Conservation (phyloP, 2,329 filamentous ascomycete species). For the Cladosporium sp. region DNA sequence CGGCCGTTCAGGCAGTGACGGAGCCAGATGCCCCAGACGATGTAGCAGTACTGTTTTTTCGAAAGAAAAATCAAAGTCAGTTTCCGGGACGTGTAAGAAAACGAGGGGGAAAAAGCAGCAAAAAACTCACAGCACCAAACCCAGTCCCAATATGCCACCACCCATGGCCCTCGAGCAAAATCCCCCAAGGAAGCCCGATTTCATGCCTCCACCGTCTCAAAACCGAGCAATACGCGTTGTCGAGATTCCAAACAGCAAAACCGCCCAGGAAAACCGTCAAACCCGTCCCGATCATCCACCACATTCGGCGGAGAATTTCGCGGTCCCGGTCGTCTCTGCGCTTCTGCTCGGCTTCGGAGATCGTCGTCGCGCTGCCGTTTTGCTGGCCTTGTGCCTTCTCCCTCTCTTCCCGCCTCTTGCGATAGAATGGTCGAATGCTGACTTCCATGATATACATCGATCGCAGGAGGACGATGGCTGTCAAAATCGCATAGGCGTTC, state of each 20-base stretch:
- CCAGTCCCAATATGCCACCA: slow-evolving; percentile 82
- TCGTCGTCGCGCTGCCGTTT: not conserved
- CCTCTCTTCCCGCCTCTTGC: slow-evolving; percentile 38
- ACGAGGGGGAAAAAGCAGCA: not conserved
- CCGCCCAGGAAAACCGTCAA: slow-evolving; percentile 68
- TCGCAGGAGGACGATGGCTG: slow-evolving; percentile 63
- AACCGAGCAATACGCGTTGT: slow-evolving; percentile 68
- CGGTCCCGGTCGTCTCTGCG: slow-evolving; percentile 42
- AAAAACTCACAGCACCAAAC: slow-evolving; percentile 54
- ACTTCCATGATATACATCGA: slow-evolving; percentile 45
- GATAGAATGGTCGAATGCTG: slow-evolving; percentile 54
- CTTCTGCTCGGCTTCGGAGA: slow-evolving; percentile 13
- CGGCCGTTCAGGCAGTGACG: slow-evolving; percentile 68
- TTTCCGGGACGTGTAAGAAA: not conserved
- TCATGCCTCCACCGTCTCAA: slow-evolving; percentile 61
- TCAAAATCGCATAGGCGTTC: slow-evolving; percentile 69
- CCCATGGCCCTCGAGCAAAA: slow-evolving; percentile 67
- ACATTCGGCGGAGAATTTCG: slow-evolving; percentile 63
- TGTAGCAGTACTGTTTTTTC: slow-evolving; percentile 62
- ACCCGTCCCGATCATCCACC: slow-evolving; percentile 66
- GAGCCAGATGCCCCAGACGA: slow-evolving; percentile 75
- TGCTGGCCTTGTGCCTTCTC: slow-evolving; percentile 13
- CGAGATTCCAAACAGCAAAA: slow-evolving; percentile 72
- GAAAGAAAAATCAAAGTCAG: not conserved
- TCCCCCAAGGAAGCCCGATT: slow-evolving; percentile 73